Evolutionary conservation across 177 flowering plant genomes (phyloP).

Genomic region (Vitis hybrid): DNA sequence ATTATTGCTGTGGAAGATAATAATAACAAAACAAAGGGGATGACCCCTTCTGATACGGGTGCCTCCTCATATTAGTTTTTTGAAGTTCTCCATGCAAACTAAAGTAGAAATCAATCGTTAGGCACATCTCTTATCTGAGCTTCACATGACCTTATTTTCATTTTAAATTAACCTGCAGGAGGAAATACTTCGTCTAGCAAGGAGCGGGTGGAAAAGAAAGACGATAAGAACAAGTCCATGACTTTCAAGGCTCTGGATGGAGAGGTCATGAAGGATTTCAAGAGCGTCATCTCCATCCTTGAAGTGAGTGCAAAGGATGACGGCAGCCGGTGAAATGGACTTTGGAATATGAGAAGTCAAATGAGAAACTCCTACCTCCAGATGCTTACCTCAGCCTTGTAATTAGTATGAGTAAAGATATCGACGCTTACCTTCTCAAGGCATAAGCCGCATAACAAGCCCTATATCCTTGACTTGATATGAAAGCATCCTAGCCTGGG

Average conservation of each 20-base stretch:
- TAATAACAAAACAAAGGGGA: too few species aligned
- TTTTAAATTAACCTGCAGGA: too few species aligned
- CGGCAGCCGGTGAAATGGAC: constrained; percentile 11
- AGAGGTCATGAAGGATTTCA: constrained; percentile 8
- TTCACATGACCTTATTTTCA: too few species aligned
- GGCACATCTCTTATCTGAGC: too few species aligned
- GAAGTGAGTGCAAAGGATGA: constrained; percentile 2
- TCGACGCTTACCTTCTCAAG: constrained; percentile 18
- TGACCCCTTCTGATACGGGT: too few species aligned
- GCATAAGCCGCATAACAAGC: background rate
- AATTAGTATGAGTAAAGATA: background rate
- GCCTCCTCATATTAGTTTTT: constrained; percentile 4
- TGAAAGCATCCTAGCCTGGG: too few species aligned
- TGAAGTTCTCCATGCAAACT: constrained; percentile 4
- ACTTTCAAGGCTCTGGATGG: constrained; percentile 9
- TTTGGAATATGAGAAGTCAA: constrained; percentile 16
- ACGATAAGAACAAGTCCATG: constrained; percentile 14
- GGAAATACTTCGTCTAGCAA: too few species aligned
- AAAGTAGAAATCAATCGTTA: too few species aligned
- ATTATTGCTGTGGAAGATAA: too few species aligned
- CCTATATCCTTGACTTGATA: too few species aligned
- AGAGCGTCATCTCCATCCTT: background rate
- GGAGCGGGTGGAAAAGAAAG: background rate
- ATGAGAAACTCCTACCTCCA: constrained; percentile 9
- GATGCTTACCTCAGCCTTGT: background rate